Evolutionary conservation across 225 moss, liverwort and hornwort genomes (phyloP).

Genomic region (Ulota crispa): DNA sequence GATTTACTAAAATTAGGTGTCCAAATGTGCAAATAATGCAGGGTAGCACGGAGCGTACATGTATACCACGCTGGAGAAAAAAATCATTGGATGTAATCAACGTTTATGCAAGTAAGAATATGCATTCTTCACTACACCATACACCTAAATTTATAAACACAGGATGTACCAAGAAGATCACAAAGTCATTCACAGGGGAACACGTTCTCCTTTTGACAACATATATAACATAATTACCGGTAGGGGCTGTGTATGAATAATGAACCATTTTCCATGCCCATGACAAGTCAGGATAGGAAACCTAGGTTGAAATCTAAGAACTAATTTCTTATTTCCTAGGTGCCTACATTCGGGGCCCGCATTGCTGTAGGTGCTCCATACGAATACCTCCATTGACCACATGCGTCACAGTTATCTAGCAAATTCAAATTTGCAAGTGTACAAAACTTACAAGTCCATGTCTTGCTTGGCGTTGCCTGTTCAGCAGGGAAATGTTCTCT

Average conservation of each 20-base stretch:
- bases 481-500: conserved; percentile 35
- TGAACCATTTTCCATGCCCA: not conserved
- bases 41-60: not conserved
- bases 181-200: not conserved
- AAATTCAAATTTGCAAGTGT: conserved; percentile 77
- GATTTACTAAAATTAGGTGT: not conserved
- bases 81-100: not conserved
- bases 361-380: conserved; percentile 72
- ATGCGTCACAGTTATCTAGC: conserved; percentile 81
- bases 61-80: not conserved
- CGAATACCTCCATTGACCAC: conserved; percentile 91
- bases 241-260: not conserved
- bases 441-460: conserved; percentile 89
- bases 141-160: not conserved
- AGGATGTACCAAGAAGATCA: not conserved
- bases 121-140: conserved; percentile 2
- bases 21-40: not conserved
- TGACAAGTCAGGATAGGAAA: conserved; percentile 1
- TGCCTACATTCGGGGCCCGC: conserved; percentile 75
- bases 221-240: not conserved
- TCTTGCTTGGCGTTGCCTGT: conserved; percentile 26
- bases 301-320: not conserved
- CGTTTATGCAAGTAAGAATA: not conserved
- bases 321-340: conserved; percentile 26
- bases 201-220: conserved; percentile 11